Evolutionary conservation across 2,329 filamentous ascomycete genomes (phyloP), one percentile per base, ranked within the genome.

Genomic region (Thyridium curvatum): DNA sequence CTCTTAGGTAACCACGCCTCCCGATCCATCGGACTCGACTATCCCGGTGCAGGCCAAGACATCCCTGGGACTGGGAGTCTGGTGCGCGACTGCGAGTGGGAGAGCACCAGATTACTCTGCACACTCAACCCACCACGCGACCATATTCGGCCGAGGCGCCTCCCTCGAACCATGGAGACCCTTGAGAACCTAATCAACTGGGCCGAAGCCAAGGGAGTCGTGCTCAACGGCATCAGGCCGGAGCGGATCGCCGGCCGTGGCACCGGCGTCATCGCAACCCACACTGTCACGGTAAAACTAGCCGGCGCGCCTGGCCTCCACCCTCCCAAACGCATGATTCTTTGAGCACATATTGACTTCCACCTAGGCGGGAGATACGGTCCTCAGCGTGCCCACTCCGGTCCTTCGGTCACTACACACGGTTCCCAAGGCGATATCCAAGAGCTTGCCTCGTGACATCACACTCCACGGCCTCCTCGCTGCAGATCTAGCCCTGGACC

Each of bases 261-360:
- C 18, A 74, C 93, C 38, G 89, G 90, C 34, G 79, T 95, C 41
- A 71, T 90, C 37, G 83, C 87, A 5, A 81, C 77, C 12, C 71
- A 74, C 18, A 64, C 72, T 12, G 71, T 93, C 44, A 65, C 83
- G 64, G 85, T 86, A 63, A 52, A 52, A 48, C 36, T 21, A 29
- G 21, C 21, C 35, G 15, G 32, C 26, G 36, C 18, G 32, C 26
- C 21, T 32, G 12, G 18, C 29, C 8, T 21, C 16, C 35, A 32
- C 16, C 31, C 17, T 39, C 14, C 32, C 41, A 35, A 2, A 39
- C 26, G 12, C 14, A n/a, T 17, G 4, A 16, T 10, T 42, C 33
- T 30, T 13, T 17, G 17, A 38, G 8, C 16, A 40, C n/a, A 30
- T 34, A 8, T 38, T 42, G 35, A 40, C 2, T 29, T 15, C 35